These are phyloP conservation scores for Potentilla sterilis DNA, from an alignment of 306 rosid genomes.

Conservation along the genomic window DNA sequence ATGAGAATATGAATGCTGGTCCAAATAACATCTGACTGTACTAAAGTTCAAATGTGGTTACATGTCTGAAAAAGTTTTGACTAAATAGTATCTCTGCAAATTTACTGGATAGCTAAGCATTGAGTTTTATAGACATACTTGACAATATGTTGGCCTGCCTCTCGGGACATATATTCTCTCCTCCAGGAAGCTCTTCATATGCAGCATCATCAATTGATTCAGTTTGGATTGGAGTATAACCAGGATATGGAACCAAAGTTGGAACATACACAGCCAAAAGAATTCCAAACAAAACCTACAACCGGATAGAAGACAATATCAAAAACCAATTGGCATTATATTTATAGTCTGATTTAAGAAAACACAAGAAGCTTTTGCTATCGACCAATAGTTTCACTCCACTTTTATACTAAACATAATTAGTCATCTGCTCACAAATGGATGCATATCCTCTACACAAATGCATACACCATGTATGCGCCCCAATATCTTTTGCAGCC, in stretches of 20 bases:
- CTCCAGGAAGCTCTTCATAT: constrained; percentile 84
- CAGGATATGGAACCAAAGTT: constrained; percentile 82
- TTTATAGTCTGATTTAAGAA: constrained; percentile 9
- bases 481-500: background rate
- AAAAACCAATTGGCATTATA: background rate
- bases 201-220: constrained; percentile 59
- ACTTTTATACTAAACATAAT: background rate
- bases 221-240: constrained; percentile 57
- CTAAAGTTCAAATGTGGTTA: background rate
- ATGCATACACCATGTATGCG: background rate
- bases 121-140: constrained; percentile 50
- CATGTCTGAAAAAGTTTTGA: background rate
- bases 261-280: constrained; percentile 73
- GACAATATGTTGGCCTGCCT: constrained; percentile 58
- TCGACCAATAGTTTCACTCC: background rate
- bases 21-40: constrained; percentile 2
- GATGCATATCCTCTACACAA: background rate
- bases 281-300: constrained; percentile 81
- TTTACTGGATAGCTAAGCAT: constrained; percentile 1
- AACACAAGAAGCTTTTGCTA: background rate
- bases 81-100: background rate
- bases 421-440: constrained; percentile 1
- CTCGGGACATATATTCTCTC: constrained; percentile 84
- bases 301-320: constrained; percentile 14
- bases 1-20: constrained; percentile 9